phyloP scores from a whole-genome alignment of 2,329 filamentous ascomycete genomes.

The Talaromyces sp. region DNA sequence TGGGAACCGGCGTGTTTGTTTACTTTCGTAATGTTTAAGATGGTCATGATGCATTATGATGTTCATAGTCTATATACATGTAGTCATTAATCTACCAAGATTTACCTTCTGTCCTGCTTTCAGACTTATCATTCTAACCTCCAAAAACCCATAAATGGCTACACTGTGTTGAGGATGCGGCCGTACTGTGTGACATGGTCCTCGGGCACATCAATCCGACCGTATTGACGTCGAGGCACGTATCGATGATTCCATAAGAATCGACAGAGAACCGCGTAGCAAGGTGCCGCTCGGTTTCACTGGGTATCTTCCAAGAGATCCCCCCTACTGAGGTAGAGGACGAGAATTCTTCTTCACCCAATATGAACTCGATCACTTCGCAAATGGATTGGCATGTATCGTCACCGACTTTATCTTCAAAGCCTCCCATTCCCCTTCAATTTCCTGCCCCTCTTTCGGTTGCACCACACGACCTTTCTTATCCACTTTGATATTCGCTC shows the following conservation, averaged over 20 bases:
- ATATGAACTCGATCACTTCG: conserved; percentile 43
- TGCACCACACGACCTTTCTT: conserved; percentile 58
- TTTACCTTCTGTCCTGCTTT: neutral
- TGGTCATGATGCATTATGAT: conserved; percentile 3
- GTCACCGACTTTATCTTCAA: conserved; percentile 55
- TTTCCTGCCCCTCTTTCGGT: conserved; percentile 39
- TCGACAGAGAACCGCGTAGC: neutral
- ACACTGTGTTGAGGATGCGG: neutral
- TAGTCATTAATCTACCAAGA: neutral
- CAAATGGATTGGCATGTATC: conserved; percentile 64
- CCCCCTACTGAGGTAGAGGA: neutral
- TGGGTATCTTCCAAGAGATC: neutral
- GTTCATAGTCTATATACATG: neutral
- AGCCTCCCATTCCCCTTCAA: conserved; percentile 42
- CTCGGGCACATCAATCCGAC: neutral
- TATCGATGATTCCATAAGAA: no score
- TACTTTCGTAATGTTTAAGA: conserved; percentile 13
- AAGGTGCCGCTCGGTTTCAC: neutral
- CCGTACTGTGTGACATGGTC: neutral
- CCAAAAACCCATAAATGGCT: no score
- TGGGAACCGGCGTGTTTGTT: conserved; percentile 15
- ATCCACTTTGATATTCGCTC: conserved; percentile 58
- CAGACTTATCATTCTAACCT: no score
- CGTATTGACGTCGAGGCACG: neutral
- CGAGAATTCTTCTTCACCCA: neutral